These are phyloP conservation scores for Blastobotrys illinoisensis DNA, from an alignment of 1,139 yeast species.

Conservation along the genomic window DNA sequence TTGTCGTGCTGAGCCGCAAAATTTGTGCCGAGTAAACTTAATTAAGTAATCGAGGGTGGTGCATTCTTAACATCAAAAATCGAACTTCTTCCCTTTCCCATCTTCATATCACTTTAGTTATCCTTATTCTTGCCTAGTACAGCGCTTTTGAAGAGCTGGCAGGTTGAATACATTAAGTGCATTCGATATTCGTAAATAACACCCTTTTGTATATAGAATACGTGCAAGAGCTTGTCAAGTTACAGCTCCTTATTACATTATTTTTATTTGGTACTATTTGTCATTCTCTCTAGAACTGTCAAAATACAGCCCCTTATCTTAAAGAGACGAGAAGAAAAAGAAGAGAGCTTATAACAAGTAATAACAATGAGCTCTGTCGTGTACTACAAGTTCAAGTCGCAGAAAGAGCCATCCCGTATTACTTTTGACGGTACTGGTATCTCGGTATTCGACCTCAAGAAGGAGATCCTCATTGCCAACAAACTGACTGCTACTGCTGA, in stretches of 20 bases:
- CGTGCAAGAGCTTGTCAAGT: neutral
- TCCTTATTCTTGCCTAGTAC: neutral
- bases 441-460: conserved; percentile 87
- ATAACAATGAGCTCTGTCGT: conserved; percentile 76
- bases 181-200: neutral
- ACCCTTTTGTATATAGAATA: neutral
- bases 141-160: neutral
- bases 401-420: conserved; percentile 71
- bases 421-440: conserved; percentile 95
- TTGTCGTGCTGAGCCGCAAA: too few species aligned
- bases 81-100: neutral
- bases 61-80: neutral
- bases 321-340: neutral
- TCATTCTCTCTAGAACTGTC: conserved; percentile 1
- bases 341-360: neutral
- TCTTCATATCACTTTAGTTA: neutral
- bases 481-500: conserved; percentile 80
- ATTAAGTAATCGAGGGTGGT: too few species aligned
- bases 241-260: neutral
- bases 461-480: conserved; percentile 80
- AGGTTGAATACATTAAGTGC: neutral
- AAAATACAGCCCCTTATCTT: conserved; percentile 2
- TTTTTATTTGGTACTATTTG: conserved; percentile 6
- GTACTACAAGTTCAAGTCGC: conserved; percentile 82
- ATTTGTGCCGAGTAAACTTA: too few species aligned